Base-by-base conservation (phyloP, 352 stramenopile genomes). In the Phytophthora aleatoria region DNA sequence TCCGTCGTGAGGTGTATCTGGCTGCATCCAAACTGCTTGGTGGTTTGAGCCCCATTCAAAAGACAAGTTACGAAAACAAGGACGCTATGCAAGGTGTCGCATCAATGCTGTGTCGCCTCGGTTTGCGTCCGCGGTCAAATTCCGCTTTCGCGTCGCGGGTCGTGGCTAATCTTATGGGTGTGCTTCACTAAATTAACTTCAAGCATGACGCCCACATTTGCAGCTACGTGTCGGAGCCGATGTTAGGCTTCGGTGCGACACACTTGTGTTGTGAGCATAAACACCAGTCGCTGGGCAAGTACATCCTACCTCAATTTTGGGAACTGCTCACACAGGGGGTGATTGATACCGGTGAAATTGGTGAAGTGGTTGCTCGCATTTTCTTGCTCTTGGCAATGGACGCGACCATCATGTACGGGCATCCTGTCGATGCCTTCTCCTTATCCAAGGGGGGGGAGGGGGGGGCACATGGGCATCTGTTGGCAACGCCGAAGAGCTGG, bases 201-300 rank as follows among this genome's bases (percentile, higher is more conserved):
- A 58, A 31, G 27, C 41, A 61, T 10, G 62, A 75, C 15, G 41
- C 38, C 2, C 26, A 64, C n/a, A 20, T 73, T 16, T 60, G 11
- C 12, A 39, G 35, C n/a, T 78, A 74, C 44, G 3, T 51, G 30
- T 69, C 69, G n/a, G 63, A 78, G 1, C 65, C 66, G 1, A 16
- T 76, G 2, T 2, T 78, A 50, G 16, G 66, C 16, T 74, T 81
- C 20, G 69, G 55, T 5, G 73, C 69, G 3, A 41, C 69, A 5
- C 42, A 36, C 7, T 7, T 81, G 13, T 78, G 65, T 65, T 64
- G 70, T 20, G 16, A 59, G 5, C 3, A 42, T 6, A 27, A 49
- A 13, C 39, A 36, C 10, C 36, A 35, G 10, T n/a, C 20, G 20
- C 13, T 50, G 27, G 39, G 24, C 12, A 16, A 15, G 5, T 16